A percentile compares a stretch with the other conserved stretches of the same genome.
These are phyloP conservation scores for Rosellinia necatrix DNA, from an alignment of 2,329 filamentous ascomycete species.

Conservation along the genomic window DNA sequence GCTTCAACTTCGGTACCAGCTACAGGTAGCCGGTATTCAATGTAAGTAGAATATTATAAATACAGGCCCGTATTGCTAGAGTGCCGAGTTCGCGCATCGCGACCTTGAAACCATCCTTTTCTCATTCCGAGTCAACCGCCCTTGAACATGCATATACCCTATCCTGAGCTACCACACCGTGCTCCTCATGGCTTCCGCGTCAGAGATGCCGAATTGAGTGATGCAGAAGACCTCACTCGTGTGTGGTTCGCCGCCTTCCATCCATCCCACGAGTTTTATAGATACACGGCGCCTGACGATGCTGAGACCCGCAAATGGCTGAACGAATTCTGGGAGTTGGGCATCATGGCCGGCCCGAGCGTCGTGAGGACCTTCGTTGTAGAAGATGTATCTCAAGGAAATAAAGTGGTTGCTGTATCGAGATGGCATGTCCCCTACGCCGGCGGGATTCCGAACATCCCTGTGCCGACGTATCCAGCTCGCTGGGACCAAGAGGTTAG, in stretches of 20 bases:
- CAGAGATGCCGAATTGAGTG: conserved; percentile 12
- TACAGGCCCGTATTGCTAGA: no score
- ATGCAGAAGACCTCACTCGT: conserved; percentile 12
- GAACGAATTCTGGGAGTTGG: conserved; percentile 16
- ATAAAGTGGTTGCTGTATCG: conserved; percentile 16
- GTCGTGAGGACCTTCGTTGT: conserved; percentile 24
- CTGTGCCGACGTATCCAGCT: conserved; percentile 11
- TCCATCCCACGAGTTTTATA: conserved; percentile 15
- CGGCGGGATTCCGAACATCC: conserved; percentile 20
- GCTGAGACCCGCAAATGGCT: conserved; percentile 21
- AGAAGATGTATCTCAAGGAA: conserved; percentile 12
- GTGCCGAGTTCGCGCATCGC: no score
- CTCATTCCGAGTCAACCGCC: no score
- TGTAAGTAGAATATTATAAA: no score
- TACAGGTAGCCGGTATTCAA: no score
- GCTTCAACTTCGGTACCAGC: no score
- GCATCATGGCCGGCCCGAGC: conserved; percentile 12
- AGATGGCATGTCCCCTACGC: conserved; percentile 23
- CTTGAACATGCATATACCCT: not conserved
- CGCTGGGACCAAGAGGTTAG: conserved; percentile 23
- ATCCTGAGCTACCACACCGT: conserved; percentile 2
- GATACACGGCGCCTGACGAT: conserved; percentile 12
- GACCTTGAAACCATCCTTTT: no score
- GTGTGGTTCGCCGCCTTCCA: conserved; percentile 27
- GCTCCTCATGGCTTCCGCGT: conserved; percentile 17